Conservation (phyloP, 495 filamentous ascomycete species). For the Xylaria acuta region DNA sequence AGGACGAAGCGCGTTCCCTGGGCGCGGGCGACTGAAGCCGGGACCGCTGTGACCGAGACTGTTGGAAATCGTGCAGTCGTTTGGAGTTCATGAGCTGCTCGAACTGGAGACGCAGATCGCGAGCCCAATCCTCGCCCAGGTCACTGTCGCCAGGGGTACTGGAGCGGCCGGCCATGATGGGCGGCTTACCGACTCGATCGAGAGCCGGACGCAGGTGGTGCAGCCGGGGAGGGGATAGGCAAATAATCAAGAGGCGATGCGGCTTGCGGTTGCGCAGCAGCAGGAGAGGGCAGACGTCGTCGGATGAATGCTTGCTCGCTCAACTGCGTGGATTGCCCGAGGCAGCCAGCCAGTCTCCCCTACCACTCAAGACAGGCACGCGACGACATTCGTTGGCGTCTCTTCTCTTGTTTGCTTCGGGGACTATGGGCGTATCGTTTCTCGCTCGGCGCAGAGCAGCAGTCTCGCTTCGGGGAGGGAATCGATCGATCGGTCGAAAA, state of each 20-base stretch:
- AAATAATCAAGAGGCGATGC: not conserved
- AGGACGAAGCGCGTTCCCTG: constrained; percentile 52
- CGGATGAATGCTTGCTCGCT: not conserved
- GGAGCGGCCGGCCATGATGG: constrained; percentile 35
- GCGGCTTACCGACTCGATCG: not conserved
- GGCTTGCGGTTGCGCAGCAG: constrained; percentile 2
- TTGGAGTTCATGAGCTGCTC: constrained; percentile 78
- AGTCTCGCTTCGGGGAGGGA: not conserved
- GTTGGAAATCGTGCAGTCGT: constrained; percentile 76
- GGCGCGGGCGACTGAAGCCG: constrained; percentile 31
- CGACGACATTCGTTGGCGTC: constrained; percentile 23
- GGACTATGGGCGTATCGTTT: not conserved
- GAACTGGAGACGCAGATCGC: constrained; percentile 65
- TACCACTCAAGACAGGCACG: constrained; percentile 17
- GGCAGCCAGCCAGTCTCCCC: constrained; percentile 27
- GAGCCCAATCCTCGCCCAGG: constrained; percentile 57
- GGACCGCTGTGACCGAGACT: constrained; percentile 55
- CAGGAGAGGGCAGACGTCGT: not conserved
- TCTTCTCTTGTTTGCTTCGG: not conserved
- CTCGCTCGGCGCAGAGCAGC: not conserved
- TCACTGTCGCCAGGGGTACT: constrained; percentile 30
- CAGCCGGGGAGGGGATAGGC: not conserved
- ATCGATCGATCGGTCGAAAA: constrained; percentile 1
- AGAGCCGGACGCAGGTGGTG: not conserved
- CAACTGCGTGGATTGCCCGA: constrained; percentile 15